Conservation (phyloP, 345 rosid genomes). For the Rhizophora apiculata region DNA sequence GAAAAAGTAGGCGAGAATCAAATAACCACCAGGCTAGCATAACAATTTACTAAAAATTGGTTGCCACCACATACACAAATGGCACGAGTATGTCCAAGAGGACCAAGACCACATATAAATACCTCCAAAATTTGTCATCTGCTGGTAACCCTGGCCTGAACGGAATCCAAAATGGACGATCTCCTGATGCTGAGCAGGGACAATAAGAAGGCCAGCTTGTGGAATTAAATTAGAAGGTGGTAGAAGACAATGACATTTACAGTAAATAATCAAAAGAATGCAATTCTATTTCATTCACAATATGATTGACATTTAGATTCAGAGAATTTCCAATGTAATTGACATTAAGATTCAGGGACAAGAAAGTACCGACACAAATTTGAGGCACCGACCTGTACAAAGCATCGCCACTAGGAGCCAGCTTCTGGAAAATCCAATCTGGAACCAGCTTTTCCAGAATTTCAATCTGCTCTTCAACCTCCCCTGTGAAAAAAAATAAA, state of each 20-base stretch:
- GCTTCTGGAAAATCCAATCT: constrained; percentile 44
- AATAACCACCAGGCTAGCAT: too few relatives aligned
- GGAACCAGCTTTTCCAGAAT: constrained; percentile 48
- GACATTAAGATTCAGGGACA: background rate
- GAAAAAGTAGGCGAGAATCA: too few relatives aligned
- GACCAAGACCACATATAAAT: background rate
- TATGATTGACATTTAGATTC: background rate
- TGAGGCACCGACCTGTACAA: constrained; percentile 35
- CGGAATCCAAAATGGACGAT: constrained; percentile 20
- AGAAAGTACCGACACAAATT: too few relatives aligned
- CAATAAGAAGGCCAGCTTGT: background rate
- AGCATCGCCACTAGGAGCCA: constrained; percentile 34
- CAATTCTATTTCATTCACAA: background rate
- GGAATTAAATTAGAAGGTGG: background rate
- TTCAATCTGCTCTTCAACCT: constrained; percentile 50
- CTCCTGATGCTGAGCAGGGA: constrained; percentile 34
- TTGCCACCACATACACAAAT: too few relatives aligned
- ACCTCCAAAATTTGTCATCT: constrained; percentile 3
- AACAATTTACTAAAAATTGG: too few relatives aligned
- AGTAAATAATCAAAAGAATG: background rate
- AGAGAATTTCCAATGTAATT: background rate
- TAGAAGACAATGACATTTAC: background rate
- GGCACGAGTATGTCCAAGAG: too few relatives aligned
- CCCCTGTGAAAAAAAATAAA: constrained; percentile 30
- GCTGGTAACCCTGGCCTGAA: constrained; percentile 24